phyloP scores from a whole-genome alignment of 331 rosid species.

The Rosa hybrid region DNA sequence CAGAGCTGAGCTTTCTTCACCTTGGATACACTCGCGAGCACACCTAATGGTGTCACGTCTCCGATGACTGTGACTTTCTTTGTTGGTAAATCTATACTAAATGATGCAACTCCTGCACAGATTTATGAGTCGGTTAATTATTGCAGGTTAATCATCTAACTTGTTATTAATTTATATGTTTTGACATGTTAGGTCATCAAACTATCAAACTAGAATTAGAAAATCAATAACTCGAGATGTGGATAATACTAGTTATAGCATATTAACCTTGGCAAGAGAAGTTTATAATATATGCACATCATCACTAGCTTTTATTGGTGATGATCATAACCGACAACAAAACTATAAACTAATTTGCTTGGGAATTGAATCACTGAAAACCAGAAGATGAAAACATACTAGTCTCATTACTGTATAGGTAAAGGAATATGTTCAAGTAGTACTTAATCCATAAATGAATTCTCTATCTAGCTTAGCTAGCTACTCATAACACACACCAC shows the following conservation, averaged over 20 bases:
- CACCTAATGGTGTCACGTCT: constrained; percentile 66
- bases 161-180: no score
- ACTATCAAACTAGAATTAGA: not conserved
- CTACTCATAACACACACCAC: not conserved
- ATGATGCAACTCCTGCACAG: constrained; percentile 49
- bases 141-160: not conserved
- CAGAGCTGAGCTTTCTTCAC: constrained; percentile 84
- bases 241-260: not conserved
- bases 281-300: not conserved
- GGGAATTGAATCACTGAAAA: not conserved
- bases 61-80: constrained; percentile 84
- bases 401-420: not conserved
- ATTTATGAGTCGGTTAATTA: not conserved
- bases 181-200: not conserved
- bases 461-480: not conserved
- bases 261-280: not conserved
- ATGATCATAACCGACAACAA: not conserved
- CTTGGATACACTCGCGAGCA: constrained; percentile 72
- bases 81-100: constrained; percentile 62
- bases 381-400: not conserved
- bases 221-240: not conserved
- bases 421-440: not conserved
- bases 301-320: not conserved
- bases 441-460: not conserved
- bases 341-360: not conserved